phyloP scores from a whole-genome alignment of 345 rosid species.

The Citrus hindsii region DNA sequence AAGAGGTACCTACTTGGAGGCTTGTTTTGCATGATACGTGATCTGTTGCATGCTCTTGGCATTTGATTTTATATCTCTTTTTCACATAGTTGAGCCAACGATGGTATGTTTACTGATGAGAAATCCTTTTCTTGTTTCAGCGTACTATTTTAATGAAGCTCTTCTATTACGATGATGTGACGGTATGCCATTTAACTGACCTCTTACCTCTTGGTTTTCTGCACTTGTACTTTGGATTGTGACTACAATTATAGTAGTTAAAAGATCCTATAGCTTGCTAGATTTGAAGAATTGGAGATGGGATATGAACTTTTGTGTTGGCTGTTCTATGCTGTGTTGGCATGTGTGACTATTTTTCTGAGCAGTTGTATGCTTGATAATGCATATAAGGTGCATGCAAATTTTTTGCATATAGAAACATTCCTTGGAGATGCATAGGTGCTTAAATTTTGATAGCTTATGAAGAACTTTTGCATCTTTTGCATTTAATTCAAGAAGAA shows the following conservation, averaged over 20 bases:
- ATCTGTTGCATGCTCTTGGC: neutral
- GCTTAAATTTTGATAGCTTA: neutral
- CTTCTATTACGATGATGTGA: conserved; percentile 87
- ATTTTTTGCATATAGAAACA: neutral
- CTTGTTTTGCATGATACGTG: neutral
- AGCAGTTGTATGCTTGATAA: neutral
- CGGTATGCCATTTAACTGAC: conserved; percentile 52
- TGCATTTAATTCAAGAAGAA: conserved; percentile 3
- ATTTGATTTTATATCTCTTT: neutral
- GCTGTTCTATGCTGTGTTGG: no score
- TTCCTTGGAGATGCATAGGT: neutral
- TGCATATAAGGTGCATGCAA: neutral
- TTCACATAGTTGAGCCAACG: neutral
- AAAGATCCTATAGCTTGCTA: neutral
- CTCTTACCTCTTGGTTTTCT: neutral
- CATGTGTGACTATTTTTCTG: neutral
- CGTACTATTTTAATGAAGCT: conserved; percentile 96
- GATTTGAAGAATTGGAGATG: neutral
- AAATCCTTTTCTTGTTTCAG: conserved; percentile 39
- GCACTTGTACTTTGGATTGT: neutral
- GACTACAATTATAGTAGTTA: neutral
- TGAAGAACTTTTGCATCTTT: conserved; percentile 6
- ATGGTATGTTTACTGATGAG: conserved; percentile 16
- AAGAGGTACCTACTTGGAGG: conserved; percentile 49
- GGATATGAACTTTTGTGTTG: neutral